Base-by-base conservation (phyloP, 139 green algal species). In the Coelastrella sp. region DNA sequence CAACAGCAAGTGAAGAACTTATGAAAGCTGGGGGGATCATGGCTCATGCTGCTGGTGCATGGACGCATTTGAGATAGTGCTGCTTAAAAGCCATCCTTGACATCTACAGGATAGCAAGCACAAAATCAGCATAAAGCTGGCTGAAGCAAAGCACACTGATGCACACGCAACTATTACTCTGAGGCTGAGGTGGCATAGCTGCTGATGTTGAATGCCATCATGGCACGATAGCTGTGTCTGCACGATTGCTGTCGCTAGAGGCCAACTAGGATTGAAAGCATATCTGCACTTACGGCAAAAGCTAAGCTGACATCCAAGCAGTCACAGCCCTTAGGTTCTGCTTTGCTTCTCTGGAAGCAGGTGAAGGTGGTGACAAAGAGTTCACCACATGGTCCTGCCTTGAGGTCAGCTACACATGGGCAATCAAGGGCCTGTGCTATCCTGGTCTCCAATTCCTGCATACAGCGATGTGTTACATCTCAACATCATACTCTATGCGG, bases 281-380 rank as follows among this genome's bases (percentile, higher is more conserved):
- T 47, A 47, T 47, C 32, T 47, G 32, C 54, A 60, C 86, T 79
- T 32, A 90, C 86, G 5, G 86, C 86, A 90, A 90, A 90, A 3
- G 86, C 86, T 79, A 90, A 32, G 60, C 64, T 90, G 78, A 87
- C 65, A 32, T 60, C 60, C 5, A 91, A n/a, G 78, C 87, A 91
- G 47, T 91, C 87, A 64, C 79, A 87, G 13, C 87, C 87, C 22
- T 87, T 87, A 10, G 87, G 87, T 68, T 87, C 87, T 54, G 87
- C 87, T 32, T 22, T 83, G 78, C 78, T 87, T 66, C 57, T 73
- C 13, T 91, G 87, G 61, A 73, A 91, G 78, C 87, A 91, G 4
- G 87, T 82, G 78, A 91, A 91, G 17, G 87, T 76, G 20, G 65
- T 87, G 19, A 87, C 87, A 81, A 91, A 87, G 20, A 83, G 20